These are phyloP conservation scores for Casuarina equisetifolia DNA, from an alignment of 306 rosid genomes.

Conservation along the genomic window DNA sequence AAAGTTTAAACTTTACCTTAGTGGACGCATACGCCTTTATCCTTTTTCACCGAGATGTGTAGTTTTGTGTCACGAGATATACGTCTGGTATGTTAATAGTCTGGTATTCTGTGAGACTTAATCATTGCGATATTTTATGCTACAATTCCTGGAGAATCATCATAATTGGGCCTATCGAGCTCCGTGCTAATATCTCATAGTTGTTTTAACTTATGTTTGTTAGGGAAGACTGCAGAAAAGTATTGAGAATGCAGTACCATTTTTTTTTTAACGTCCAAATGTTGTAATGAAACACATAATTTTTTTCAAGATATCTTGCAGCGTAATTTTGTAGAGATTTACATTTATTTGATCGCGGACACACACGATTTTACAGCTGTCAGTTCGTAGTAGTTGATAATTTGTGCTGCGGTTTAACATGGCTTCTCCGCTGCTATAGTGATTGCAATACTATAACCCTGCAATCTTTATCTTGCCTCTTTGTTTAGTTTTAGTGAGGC, in stretches of 20 bases:
- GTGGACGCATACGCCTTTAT: constrained; percentile 13
- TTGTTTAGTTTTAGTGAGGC: neutral
- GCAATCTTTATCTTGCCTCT: neutral
- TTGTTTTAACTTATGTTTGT: neutral
- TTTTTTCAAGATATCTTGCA: neutral
- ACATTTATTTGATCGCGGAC: neutral
- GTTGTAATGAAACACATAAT: neutral
- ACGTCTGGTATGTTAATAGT: neutral
- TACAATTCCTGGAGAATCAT: neutral
- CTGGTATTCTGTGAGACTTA: neutral
- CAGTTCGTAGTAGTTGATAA: neutral
- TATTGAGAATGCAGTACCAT: neutral
- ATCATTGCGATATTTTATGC: neutral
- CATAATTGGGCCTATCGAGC: neutral
- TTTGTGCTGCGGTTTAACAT: neutral
- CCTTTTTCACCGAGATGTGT: neutral
- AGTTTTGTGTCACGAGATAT: neutral
- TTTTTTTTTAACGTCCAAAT: neutral
- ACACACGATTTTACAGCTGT: neutral
- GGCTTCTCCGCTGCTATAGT: neutral
- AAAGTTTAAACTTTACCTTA: constrained; percentile 26
- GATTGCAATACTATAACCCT: neutral
- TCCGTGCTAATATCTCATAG: neutral
- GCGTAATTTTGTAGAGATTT: neutral
- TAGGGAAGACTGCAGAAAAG: neutral